Base-by-base conservation (phyloP, 371 early-diverging fungal genomes). In the Syncephalastrum racemosum region DNA sequence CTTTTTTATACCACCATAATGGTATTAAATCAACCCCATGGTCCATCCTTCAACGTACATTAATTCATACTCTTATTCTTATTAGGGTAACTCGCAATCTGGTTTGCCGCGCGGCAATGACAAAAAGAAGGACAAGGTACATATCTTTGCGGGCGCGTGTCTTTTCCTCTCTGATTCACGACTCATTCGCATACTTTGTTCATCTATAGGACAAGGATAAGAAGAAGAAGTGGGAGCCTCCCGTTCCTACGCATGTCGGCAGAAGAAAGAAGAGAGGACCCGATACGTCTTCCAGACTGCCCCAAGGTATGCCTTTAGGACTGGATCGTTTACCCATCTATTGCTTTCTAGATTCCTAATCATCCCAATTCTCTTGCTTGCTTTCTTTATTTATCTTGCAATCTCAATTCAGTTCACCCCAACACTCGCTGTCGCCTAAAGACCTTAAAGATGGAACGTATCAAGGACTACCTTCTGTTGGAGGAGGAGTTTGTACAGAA, bases 401-500 rank as follows among this genome's bases (percentile, higher is more conserved):
- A 27, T 20, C 42, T 27, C 40, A 36, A 16, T 19, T n/a, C 76
- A 93, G 97, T 99, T 8, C 93, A 87, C 70, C 99, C 99, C 36
- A 95, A 96, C 13, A 96, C 97, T 5, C 87, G 98, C 47, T 98
- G 99, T 79, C 90, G 94, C 67, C 86, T 99, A 52, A 96, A 96
- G 87, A 85, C 95, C 60, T 82, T 99, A 57, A 96, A 95, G 75
- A 89, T 91, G 76, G 96, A 98, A 65, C 88, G 99, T 44, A 95
- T 99, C 59, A 96, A 98, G 77, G 99, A 99, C 77, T 99, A 96
- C 66, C 75, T 99, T 60, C 80, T 97, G 36, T 86, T 99, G 79
- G 98, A 99, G 71, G 97, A 98, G 61, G 99, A 99, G 77, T 99
- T 96, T 82, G 96, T 99, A 55, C 87, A 89, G 61, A 97, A 97